Evolutionary conservation across 371 early-diverging fungal species (phyloP), one percentile per base, ranked within the genome.

Genomic region (Syncephalastrum contaminatum): DNA sequence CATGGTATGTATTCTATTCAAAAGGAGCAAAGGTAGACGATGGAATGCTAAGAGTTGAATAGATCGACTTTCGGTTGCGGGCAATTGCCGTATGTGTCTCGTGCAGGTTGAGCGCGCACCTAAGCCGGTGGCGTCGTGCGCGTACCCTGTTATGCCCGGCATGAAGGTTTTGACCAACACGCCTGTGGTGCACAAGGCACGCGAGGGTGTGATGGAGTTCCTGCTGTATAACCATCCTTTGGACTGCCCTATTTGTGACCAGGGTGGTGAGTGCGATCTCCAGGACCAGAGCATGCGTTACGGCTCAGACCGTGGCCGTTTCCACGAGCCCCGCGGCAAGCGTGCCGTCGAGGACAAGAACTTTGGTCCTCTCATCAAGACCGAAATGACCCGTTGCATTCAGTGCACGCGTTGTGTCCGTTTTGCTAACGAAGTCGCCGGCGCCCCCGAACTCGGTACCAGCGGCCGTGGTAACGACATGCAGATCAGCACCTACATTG

Each of bases 331-430:
- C 51, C 83, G 71, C 43, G 94, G 91, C 57, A 97, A 97, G 83
- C 92, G 98, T 61, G 93, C 98, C 19, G 93, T 93, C 13, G 98
- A 96, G 75, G 94, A 98, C 81, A 98, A 98, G 83, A 83, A 97
- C 72, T 77, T 98, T 63, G 98, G 98, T 20, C 98, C 98, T 45
- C 80, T 98, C 54, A 91, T 98, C 64, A 93, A 93, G 74, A 98
- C 97, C 20, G 84, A 84, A 49, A 98, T 98, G 98, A 98, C 91
- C 40, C 88, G 98, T 59, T 98, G 98, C 83, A 98, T 98, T 75
- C 98, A 98, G 69, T 98, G 98, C 88, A 98, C 98, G 20, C 91
- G 98, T 61, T 98, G 98, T 68, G 98, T 98, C 56, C 91, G 98
- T 62, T 98, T 98, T 57, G 90, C 97, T 45, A 98, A 95, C 80